Evolutionary conservation across 768 basidiomycete genomes (phyloP).

Genomic region (Mycena sanguinolenta): DNA sequence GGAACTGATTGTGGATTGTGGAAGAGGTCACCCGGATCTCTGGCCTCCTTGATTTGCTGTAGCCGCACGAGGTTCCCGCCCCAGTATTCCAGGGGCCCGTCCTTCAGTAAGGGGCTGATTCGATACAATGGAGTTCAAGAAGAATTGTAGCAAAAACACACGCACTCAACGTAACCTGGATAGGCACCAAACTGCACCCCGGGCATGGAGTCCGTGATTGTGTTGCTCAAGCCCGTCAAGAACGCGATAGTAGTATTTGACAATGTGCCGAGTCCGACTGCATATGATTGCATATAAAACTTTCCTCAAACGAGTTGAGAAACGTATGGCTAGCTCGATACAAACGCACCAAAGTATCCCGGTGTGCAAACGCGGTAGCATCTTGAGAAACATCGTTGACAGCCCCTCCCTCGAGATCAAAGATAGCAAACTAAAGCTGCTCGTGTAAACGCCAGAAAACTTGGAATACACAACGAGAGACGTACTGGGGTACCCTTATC

Average conservation of each 20-base stretch:
- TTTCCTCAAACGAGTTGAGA: neutral
- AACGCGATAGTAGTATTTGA: conserved; percentile 22
- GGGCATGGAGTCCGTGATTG: conserved; percentile 25
- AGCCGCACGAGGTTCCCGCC: conserved; percentile 24
- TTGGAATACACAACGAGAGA: neutral
- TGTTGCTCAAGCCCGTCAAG: conserved; percentile 18
- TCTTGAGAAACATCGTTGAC: conserved; percentile 31
- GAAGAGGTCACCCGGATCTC: conserved; percentile 31
- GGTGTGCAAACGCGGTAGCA: conserved; percentile 35
- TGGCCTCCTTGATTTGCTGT: conserved; percentile 21
- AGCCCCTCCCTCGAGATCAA: conserved; percentile 34
- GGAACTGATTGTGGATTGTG: conserved; percentile 33
- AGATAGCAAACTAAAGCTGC: conserved; percentile 35
- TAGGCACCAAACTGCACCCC: conserved; percentile 31
- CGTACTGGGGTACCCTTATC: conserved; percentile 29
- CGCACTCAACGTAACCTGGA: conserved; percentile 37
- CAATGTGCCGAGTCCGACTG: conserved; percentile 14
- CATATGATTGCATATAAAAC: conserved; percentile 36
- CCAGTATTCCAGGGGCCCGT: conserved; percentile 33
- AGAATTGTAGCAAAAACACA: neutral
- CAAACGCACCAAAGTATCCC: conserved; percentile 14
- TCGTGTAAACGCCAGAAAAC: neutral
- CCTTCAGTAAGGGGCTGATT: conserved; percentile 21
- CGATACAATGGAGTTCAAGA: neutral
- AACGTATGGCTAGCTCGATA: neutral